phyloP scores from a whole-genome alignment of 495 filamentous ascomycete species.

The Aspergillus bertholletiae region DNA sequence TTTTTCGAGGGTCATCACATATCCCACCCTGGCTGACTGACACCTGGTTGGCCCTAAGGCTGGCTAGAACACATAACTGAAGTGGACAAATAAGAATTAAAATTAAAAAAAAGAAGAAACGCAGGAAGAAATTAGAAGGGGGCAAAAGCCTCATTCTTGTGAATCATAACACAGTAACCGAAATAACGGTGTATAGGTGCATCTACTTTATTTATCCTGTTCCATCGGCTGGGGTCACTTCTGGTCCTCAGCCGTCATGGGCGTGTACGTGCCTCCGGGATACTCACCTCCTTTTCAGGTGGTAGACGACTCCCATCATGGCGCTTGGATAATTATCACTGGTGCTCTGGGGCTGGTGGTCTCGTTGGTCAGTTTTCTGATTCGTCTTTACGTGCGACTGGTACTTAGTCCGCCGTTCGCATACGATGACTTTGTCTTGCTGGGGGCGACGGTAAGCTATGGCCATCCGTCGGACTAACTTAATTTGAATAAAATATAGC shows the following conservation, averaged over 20 bases:
- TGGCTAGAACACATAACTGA: neutral
- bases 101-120: neutral
- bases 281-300: slow-evolving; percentile 40
- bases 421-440: slow-evolving; percentile 36
- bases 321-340: slow-evolving; percentile 45
- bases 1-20: neutral
- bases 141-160: too few species aligned
- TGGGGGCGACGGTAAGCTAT: slow-evolving; percentile 34
- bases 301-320: slow-evolving; percentile 38
- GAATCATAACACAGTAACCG: too few species aligned
- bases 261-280: slow-evolving; percentile 32
- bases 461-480: neutral
- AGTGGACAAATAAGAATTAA: neutral
- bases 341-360: slow-evolving; percentile 46
- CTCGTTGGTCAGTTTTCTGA: slow-evolving; percentile 39
- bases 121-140: too few species aligned
- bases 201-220: neutral
- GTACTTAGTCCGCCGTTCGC: slow-evolving; percentile 35
- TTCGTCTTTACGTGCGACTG: slow-evolving; percentile 43
- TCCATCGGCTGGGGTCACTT: neutral
- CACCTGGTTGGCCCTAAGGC: neutral
- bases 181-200: too few species aligned
- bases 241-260: slow-evolving; percentile 17
- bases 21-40: neutral
- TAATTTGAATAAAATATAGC: neutral